Evolutionary conservation across 2,329 filamentous ascomycete genomes (phyloP), one percentile per base, ranked within the genome.

Genomic region (Cercospora citrullina): DNA sequence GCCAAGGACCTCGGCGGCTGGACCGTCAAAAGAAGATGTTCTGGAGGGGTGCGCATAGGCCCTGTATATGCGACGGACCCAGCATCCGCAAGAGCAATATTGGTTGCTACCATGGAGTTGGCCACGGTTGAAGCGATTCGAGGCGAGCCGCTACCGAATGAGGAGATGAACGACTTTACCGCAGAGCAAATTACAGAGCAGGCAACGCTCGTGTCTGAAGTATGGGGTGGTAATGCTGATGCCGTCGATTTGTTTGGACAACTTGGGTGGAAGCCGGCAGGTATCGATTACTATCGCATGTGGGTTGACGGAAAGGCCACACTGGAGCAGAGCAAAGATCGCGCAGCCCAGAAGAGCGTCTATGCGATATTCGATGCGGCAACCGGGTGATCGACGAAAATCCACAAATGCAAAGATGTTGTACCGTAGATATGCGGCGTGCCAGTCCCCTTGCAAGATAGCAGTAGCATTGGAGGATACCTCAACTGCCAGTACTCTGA

Each of bases 261-360:
- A 3, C 59, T 78, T 7, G 79, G 78, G 6, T 81, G 77, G 76
- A 62, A 65, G 23, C 70, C 67, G 33, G 68, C 67, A 12, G 76
- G 74, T 5, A 48, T 80, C 6, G 73, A 77, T 36, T 80, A 78
- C 69, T 72, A 78, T 71, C 75, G 79, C 21, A 81, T 81, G 79
- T 80, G 79, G 79, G 60, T 77, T 10, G 63, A 76, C 57, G 77
- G 75, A 0, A 72, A 72, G 23, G 75, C 76, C 10, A 75, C 78
- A 7, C 63, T 67, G 5, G 77, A 76, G 63, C 78, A 80, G 66
- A 64, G 68, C 42, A 64, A 74, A 28, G 77, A 75, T 16, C 77
- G 77, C 2, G 70, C 69, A 55, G 48, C 48, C 26, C 12, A 55
- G 23, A 16, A 28, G 12, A 26, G 23, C 48, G 48, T 55, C 23